phyloP scores from a whole-genome alignment of 2,329 filamentous ascomycete genomes.

The Neophaeococcomyces mojaviensis region DNA sequence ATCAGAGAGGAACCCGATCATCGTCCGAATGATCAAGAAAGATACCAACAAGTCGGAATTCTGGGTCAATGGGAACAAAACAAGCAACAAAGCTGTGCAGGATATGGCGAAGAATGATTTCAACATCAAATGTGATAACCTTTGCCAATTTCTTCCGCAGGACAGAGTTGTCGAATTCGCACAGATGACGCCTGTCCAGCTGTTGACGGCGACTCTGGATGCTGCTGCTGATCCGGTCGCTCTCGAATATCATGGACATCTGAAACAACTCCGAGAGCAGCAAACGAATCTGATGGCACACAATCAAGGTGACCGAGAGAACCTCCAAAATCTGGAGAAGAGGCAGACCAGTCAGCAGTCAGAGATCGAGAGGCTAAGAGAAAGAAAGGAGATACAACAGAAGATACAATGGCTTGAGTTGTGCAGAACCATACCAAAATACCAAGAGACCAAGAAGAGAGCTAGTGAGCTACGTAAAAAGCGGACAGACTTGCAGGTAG shows the following conservation, averaged over 20 bases:
- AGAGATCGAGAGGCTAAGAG: constrained; percentile 74
- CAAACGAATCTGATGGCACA: constrained; percentile 58
- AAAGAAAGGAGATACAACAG: constrained; percentile 62
- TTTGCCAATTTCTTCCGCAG: constrained; percentile 94
- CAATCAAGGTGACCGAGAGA: constrained; percentile 53
- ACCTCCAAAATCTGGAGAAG: constrained; percentile 59
- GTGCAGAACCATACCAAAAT: constrained; percentile 59
- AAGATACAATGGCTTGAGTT: constrained; percentile 59
- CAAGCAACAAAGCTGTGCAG: constrained; percentile 56
- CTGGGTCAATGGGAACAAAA: constrained; percentile 61
- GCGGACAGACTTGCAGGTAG: constrained; percentile 48
- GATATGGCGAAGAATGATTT: constrained; percentile 57
- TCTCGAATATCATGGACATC: constrained; percentile 64
- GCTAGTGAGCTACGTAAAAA: constrained; percentile 48
- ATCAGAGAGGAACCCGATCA: constrained; percentile 58
- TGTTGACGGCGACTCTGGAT: constrained; percentile 77
- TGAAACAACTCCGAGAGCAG: constrained; percentile 63
- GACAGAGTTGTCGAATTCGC: constrained; percentile 95
- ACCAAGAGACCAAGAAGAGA: constrained; percentile 47
- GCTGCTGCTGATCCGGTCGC: constrained; percentile 79
- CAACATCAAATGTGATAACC: constrained; percentile 91
- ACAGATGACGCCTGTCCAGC: constrained; percentile 68
- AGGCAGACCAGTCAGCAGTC: constrained; percentile 68
- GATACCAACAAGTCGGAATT: constrained; percentile 79
- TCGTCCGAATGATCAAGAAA: constrained; percentile 68